Evolutionary conservation across 768 basidiomycete genomes (phyloP).

Genomic region (Hygrophoropsis aurantiaca): DNA sequence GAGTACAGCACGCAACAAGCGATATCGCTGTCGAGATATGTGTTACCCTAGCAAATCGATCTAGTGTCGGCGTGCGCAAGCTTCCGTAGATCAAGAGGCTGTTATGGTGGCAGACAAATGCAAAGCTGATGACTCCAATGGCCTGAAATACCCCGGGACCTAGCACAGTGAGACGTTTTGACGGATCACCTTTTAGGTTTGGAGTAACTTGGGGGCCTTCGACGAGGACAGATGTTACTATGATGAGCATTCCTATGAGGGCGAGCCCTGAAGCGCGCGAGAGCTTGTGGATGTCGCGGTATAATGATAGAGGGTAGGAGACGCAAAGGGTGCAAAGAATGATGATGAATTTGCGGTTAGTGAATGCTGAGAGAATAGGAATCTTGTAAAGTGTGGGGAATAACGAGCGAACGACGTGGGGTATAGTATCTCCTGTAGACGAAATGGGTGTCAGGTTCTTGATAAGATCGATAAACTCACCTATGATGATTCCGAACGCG

Average conservation of each 20-base stretch:
- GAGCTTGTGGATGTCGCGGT: constrained; percentile 97
- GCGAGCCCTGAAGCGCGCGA: constrained; percentile 91
- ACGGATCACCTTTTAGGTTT: constrained; percentile 75
- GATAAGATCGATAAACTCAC: constrained; percentile 21
- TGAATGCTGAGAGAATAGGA: constrained; percentile 74
- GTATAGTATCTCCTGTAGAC: constrained; percentile 83
- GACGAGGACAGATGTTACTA: constrained; percentile 81
- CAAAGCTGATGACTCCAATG: constrained; percentile 96
- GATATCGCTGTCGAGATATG: constrained; percentile 88
- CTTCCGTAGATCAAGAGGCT: constrained; percentile 95
- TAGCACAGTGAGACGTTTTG: constrained; percentile 71
- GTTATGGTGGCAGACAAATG: constrained; percentile 98
- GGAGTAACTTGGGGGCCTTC: constrained; percentile 76
- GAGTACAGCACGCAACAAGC: constrained; percentile 77
- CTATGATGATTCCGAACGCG: constrained; percentile 95
- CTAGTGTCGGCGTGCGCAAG: constrained; percentile 88
- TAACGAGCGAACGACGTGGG: constrained; percentile 85
- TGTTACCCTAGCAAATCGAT: constrained; percentile 89
- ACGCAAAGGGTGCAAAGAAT: constrained; percentile 82
- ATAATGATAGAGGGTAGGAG: constrained; percentile 92
- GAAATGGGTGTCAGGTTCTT: not conserved
- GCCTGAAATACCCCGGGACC: constrained; percentile 87
- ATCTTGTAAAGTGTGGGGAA: constrained; percentile 69
- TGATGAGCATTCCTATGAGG: constrained; percentile 90
- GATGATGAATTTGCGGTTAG: constrained; percentile 89